Base-by-base conservation (phyloP, 768 basidiomycete species). In the Auricularia auricula-judae region DNA sequence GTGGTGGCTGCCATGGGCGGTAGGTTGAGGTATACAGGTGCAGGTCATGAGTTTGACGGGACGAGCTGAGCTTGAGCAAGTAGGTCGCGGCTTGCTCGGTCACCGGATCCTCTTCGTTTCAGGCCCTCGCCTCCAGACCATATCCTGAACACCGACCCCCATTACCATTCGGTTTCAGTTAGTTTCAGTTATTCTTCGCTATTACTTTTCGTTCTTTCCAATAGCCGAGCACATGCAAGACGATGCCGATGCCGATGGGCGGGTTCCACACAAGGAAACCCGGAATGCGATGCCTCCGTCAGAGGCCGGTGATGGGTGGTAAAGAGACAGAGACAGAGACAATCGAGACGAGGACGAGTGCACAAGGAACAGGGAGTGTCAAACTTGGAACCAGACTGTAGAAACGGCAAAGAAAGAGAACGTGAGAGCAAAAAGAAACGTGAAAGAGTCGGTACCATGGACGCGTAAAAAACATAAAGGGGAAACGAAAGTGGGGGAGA, bases 301-400 rank as follows among this genome's bases (percentile, higher is more conserved):
- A 59, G 56, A 59, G 56, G 56, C 56, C 12, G 56, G 29, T 29
- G 29, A 29, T 29, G 29, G 56, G 56, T 23, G 4, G 63, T 23
- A 72, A 65, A 62, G 64, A 63, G 61, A 72, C 74, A 74, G 79
- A 81, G 78, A 80, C 81, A 82, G 83, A 80, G 78, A 71, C 72
- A 68, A 66, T 18, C 69, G 67, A 73, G 68, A 73, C 70, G 69
- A 65, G 69, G 70, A 70, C 74, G 72, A 65, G 65, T 68, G 74
- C 70, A 71, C 73, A 74, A 18, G 43, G 11, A 44, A 18, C 43
- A 44, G 43, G 18, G 11, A 44, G 29, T 29, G 29, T 29, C 29
- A 56, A 18, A 56, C 11, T 16, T 29, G 12, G 54, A 56, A 12
- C 10, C 54, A 29, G 10, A 29, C 7, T 56, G 54, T 56, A 73